Evolutionary conservation across 305 asterid species (phyloP).

Genomic region (Fraxinus angustifolia): DNA sequence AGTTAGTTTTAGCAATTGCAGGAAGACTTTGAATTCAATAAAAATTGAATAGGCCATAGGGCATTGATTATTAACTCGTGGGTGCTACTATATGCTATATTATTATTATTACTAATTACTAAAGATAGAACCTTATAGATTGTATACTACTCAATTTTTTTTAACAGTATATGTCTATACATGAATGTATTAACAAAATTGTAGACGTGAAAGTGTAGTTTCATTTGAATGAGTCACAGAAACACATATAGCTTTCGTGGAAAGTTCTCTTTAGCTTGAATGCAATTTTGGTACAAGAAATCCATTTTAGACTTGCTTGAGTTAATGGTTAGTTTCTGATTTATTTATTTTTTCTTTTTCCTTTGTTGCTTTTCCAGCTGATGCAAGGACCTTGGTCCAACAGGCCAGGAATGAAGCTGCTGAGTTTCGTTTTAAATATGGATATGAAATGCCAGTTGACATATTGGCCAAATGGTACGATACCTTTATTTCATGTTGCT

Average conservation of each 20-base stretch:
- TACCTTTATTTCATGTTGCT: not conserved
- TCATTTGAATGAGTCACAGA: not conserved
- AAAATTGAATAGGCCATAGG: not conserved
- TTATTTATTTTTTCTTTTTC: conserved; percentile 4
- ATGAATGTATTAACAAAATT: not conserved
- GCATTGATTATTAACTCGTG: not conserved
- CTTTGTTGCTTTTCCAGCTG: conserved; percentile 49
- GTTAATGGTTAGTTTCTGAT: not conserved
- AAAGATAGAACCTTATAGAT: not conserved
- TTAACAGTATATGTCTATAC: not conserved
- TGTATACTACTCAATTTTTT: not conserved
- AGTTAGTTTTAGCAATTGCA: not conserved
- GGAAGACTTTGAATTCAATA: not conserved
- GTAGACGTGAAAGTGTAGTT: not conserved
- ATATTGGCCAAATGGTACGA: conserved; percentile 84
- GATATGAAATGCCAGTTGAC: conserved; percentile 97
- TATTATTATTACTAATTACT: not conserved
- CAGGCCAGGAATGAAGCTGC: conserved; percentile 99
- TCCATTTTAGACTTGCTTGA: not conserved
- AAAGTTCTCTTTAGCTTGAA: not conserved
- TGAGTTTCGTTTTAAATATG: conserved; percentile 83
- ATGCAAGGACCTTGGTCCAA: conserved; percentile 94
- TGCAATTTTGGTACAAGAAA: not conserved
- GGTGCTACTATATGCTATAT: not conserved
- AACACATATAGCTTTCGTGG: not conserved